phyloP scores from a whole-genome alignment of 441 rosid genomes.

The Theobroma grandiflorum region DNA sequence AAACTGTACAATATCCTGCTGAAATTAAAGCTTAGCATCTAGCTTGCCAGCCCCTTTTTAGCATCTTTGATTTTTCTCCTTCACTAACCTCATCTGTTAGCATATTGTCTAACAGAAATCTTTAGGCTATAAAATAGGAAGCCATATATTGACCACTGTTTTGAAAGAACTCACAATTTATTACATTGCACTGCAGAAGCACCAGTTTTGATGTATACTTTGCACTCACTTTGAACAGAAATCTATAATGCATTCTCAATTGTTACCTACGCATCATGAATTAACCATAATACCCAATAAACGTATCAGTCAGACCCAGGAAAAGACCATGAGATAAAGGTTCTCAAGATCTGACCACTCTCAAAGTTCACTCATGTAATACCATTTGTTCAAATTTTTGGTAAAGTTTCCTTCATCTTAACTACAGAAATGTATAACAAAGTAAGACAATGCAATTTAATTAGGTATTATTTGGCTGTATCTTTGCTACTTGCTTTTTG shows the following conservation, averaged over 20 bases:
- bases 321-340: not conserved
- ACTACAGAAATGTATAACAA: constrained; percentile 1
- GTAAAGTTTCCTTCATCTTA: not conserved
- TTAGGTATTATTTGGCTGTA: not conserved
- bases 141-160: constrained; percentile 4
- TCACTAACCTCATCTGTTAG: not conserved
- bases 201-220: constrained; percentile 12
- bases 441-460: not conserved
- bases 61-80: constrained; percentile 1
- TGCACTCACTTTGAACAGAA: constrained; percentile 7
- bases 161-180: constrained; percentile 4
- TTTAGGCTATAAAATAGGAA: not conserved
- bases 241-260: not conserved
- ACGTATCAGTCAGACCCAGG: not conserved
- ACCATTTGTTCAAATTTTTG: not conserved
- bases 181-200: not conserved
- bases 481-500: not conserved
- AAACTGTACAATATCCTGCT: not conserved
- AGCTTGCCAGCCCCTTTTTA: constrained; percentile 3
- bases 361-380: constrained; percentile 12
- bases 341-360: not conserved
- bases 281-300: not conserved
- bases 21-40: not conserved
- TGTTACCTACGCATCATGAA: constrained; percentile 13
- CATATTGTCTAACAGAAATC: not conserved